phyloP scores from a whole-genome alignment of 305 asterid species.

The Rubia balearica region DNA sequence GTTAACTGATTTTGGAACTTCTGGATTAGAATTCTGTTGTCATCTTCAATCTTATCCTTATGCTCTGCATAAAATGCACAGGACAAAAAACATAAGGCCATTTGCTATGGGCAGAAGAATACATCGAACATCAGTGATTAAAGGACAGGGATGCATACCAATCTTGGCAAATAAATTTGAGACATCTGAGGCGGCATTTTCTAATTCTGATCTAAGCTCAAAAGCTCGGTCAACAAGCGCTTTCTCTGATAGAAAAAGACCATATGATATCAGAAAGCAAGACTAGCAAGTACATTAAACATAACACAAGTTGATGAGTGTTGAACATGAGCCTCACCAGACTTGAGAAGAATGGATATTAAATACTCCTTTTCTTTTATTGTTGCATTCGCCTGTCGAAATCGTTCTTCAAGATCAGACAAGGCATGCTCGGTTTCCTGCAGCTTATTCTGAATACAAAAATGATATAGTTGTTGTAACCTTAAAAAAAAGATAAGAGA shows the following conservation, averaged over 20 bases:
- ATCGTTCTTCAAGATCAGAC: conserved; percentile 87
- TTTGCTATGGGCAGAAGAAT: conserved; percentile 2
- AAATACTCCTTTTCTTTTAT: conserved; percentile 89
- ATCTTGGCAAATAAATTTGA: conserved; percentile 81
- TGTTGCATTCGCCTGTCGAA: conserved; percentile 74
- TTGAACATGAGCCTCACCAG: conserved; percentile 48
- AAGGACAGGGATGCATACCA: conserved; percentile 41
- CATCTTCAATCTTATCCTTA: conserved; percentile 92
- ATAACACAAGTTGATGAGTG: not conserved
- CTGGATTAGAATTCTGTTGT: conserved; percentile 69
- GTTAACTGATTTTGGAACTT: conserved; percentile 78
- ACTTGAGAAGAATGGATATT: conserved; percentile 74
- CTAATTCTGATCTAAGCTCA: conserved; percentile 87
- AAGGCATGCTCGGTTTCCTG: conserved; percentile 72
- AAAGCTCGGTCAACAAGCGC: conserved; percentile 82
- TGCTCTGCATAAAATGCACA: conserved; percentile 53
- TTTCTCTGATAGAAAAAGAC: conserved; percentile 57
- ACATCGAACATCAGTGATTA: not conserved
- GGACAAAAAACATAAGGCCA: conserved; percentile 17
- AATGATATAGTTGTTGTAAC: conserved; percentile 20
- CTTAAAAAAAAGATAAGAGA: conserved; percentile 8
- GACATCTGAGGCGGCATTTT: conserved; percentile 85
- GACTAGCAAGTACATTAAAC: not conserved
- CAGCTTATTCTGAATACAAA: conserved; percentile 60
- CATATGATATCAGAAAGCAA: conserved; percentile 11